These are phyloP conservation scores for Candida peoriensis DNA, from an alignment of 805 yeast genomes.

Conservation along the genomic window DNA sequence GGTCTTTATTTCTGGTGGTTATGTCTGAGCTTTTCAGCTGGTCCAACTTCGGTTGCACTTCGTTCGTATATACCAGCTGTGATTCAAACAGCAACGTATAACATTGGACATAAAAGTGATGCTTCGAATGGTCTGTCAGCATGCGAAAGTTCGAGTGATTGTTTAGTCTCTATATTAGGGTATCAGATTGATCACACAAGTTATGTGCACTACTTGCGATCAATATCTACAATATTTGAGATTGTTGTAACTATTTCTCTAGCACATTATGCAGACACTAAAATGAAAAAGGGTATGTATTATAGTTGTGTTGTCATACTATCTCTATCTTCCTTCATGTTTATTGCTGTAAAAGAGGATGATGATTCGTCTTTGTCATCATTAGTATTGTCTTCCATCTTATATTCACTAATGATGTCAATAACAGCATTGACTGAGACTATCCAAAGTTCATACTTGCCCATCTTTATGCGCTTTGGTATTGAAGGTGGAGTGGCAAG, in stretches of 20 bases:
- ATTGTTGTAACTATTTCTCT: background rate
- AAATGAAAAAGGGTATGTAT: background rate
- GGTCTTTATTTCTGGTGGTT: background rate
- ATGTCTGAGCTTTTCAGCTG: background rate
- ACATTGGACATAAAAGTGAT: background rate
- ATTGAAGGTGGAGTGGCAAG: background rate
- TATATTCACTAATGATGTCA: slow-evolving; percentile 1
- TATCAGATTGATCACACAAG: background rate
- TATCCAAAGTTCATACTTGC: slow-evolving; percentile 2
- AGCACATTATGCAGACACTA: background rate
- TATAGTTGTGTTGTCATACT: background rate
- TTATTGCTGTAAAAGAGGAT: background rate
- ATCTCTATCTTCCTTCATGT: background rate
- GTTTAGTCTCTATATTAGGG: background rate
- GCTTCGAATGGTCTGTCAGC: too few relatives aligned
- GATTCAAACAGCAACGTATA: background rate
- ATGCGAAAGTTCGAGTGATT: background rate
- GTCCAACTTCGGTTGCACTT: slow-evolving; percentile 1
- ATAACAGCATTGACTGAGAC: slow-evolving; percentile 1
- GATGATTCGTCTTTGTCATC: background rate
- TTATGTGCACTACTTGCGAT: background rate
- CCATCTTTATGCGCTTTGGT: background rate
- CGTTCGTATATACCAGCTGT: background rate
- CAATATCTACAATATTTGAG: background rate
- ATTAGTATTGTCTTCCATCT: background rate